Evolutionary conservation across 2,329 filamentous ascomycete genomes (phyloP), one percentile per base, ranked within the genome.

Genomic region (Eurotiales sp.): DNA sequence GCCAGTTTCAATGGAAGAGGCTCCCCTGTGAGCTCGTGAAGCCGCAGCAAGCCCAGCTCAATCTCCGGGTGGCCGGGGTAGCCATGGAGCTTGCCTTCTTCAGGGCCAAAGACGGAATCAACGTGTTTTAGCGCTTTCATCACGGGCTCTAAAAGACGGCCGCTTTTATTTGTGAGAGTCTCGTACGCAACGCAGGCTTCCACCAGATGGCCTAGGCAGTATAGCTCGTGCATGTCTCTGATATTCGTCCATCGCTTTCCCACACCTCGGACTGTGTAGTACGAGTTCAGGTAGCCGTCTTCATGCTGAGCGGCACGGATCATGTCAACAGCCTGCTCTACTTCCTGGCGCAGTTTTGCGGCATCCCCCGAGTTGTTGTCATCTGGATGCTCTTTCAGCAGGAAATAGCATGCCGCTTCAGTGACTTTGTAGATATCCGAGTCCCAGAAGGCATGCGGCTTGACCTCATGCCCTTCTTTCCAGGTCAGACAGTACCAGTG

Each of bases 261-360:
- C 0, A 79, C 79, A 39, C 80, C 78, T 1, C 83, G 77, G 0
- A 85, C 77, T 0, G 79, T 82, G 55, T 79, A 85, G 59, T 85
- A 81, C 6, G 83, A 77, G 58, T 85, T 85, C 19, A 86, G 60
- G 59, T 85, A 86, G 1, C 82, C 82, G 59, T 85, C 82, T 1
- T 69, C 63, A 48, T 80, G 75, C 64, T 85, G 82, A 0, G 82
- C 82, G 2, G 59, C 64, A 7, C 74, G 60, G 10, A 85, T 82
- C 75, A 81, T 83, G 0, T 72, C 68, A 0, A 82, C 80, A n/a
- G 84, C 62, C 50, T 84, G 78, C 25, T 75, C 63, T 0, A 84
- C 71, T 0, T 80, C 79, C 1, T 62, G 63, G 49, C 79, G 73
- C 47, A 83, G 66, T 39, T 77, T 23, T 14, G 39, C 19, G 10